Percentiles rank a stretch among this genome's conserved stretches.
These are phyloP conservation scores for Stentor coeruleus DNA, from an alignment of 73 alveolate genomes.

Conservation along the genomic window DNA sequence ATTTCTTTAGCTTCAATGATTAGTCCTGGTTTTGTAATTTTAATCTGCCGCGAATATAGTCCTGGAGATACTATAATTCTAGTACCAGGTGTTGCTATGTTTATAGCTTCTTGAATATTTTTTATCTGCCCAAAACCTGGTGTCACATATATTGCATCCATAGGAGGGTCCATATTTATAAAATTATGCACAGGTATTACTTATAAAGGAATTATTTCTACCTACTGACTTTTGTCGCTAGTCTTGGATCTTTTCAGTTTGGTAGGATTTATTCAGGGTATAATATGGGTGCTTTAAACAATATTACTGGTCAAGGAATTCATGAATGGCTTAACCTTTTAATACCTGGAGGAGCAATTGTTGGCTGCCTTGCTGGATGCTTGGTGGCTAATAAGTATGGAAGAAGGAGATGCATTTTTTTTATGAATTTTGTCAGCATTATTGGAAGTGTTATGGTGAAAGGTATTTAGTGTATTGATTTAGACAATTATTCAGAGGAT, in stretches of 20 bases:
- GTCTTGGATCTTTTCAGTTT: background rate
- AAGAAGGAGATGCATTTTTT: background rate
- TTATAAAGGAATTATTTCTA: background rate
- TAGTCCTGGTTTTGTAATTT: conserved; percentile 18
- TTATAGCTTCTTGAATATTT: conserved; percentile 20
- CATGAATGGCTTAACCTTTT: background rate
- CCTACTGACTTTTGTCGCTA: background rate
- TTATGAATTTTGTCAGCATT: background rate
- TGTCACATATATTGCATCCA: background rate
- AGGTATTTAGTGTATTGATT: background rate
- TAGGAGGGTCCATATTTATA: conserved; percentile 19
- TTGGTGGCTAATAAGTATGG: background rate
- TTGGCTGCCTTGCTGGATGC: conserved; percentile 17
- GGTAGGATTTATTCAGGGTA: background rate
- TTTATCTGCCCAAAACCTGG: conserved; percentile 5
- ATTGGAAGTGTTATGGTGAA: background rate
- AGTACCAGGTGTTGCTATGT: conserved; percentile 6
- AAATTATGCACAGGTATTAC: background rate
- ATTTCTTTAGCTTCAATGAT: conserved; percentile 11
- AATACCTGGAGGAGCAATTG: conserved; percentile 12
- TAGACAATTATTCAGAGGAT: background rate
- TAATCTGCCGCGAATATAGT: conserved; percentile 9
- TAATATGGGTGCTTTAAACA: background rate
- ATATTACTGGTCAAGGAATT: background rate
- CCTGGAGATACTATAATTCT: conserved; percentile 24